These are phyloP conservation scores for Exserohilum rostratum DNA, from an alignment of 2,329 filamentous ascomycete genomes.

Conservation along the genomic window DNA sequence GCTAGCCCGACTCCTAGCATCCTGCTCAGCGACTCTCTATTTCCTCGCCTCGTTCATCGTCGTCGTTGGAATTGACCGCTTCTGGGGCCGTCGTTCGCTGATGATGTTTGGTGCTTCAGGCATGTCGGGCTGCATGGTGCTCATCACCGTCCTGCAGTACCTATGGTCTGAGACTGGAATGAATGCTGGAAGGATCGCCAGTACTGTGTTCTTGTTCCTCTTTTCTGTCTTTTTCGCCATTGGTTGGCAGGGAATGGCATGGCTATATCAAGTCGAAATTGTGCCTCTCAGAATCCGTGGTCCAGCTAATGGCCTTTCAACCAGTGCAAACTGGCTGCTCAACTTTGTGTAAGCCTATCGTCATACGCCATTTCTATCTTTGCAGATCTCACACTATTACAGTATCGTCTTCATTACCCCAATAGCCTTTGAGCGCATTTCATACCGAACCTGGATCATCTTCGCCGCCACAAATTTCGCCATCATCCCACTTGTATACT, in stretches of 20 bases:
- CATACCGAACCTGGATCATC: constrained; percentile 63
- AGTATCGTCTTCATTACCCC: constrained; percentile 71
- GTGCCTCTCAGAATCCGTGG: constrained; percentile 87
- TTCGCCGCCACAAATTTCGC: constrained; percentile 60
- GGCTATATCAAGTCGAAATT: constrained; percentile 70
- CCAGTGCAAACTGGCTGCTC: constrained; percentile 86
- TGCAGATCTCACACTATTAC: constrained; percentile 39
- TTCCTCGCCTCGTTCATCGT: constrained; percentile 47
- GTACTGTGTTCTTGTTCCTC: constrained; percentile 77
- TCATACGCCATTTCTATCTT: neutral
- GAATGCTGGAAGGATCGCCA: constrained; percentile 41
- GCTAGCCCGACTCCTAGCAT: constrained; percentile 50
- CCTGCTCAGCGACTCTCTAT: constrained; percentile 47
- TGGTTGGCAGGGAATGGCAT: constrained; percentile 79
- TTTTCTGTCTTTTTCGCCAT: constrained; percentile 91
- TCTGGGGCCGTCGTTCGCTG: constrained; percentile 43
- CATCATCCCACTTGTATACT: constrained; percentile 62
- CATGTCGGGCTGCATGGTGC: constrained; percentile 43
- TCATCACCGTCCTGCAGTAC: constrained; percentile 37
- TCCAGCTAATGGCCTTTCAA: constrained; percentile 83
- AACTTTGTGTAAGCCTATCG: constrained; percentile 53
- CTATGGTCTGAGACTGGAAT: constrained; percentile 28
- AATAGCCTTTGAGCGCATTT: constrained; percentile 61
- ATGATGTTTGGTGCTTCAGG: constrained; percentile 47
- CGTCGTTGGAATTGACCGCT: constrained; percentile 45